Evolutionary conservation across 202 grass and related monocot genomes (phyloP), one percentile per base, ranked within the genome.

Genomic region (Elaeis oleifera): DNA sequence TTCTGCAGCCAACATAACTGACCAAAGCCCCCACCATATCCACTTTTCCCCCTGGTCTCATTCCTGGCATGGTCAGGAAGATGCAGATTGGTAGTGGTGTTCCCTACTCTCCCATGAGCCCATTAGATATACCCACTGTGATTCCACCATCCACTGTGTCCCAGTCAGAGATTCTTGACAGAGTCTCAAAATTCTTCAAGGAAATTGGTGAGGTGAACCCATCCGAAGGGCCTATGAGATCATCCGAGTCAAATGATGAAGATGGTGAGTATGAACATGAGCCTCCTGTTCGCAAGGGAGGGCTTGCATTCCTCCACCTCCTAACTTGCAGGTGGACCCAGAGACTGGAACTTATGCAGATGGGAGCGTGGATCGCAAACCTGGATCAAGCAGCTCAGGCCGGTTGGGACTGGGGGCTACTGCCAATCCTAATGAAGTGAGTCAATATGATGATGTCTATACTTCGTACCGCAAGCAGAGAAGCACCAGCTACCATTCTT

Each of bases 11-110:
- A 65, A 19, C 36, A 26, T 62, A 74, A 67, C 49, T 2, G 92
- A 92, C 65, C 64, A 71, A 22, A 81, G 54, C 67, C 87, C 61
- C 94, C 94, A 23, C 88, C 94, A 22, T 97, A 97, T 68, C 94
- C 94, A 54, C 57, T 97, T 16, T 97, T 24, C 88, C 92, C 23
- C 94, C 94, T 70, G 94, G 94, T 24, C 84, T 97, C 48, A 97
- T 97, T 70, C 94, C 94, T 61, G 94, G 88, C 67, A 97, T 97
- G 94, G 94, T 97, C 60, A 68, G 88, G 51, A 97, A 97, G 69
- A 97, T 89, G 88, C 94, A 97, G 54, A 92, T 97, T 1, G 94
- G 94, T 1, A 92, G 88, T 17, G 94, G 94, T 32, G 94, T 97
- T 6, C 94, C 94, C 5, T 97, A 97, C 77, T 92, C 94, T 59